Evolutionary conservation across 352 stramenopile genomes (phyloP), one percentile per base, ranked within the genome.

Genomic region (Phytophthora chlamydospora): DNA sequence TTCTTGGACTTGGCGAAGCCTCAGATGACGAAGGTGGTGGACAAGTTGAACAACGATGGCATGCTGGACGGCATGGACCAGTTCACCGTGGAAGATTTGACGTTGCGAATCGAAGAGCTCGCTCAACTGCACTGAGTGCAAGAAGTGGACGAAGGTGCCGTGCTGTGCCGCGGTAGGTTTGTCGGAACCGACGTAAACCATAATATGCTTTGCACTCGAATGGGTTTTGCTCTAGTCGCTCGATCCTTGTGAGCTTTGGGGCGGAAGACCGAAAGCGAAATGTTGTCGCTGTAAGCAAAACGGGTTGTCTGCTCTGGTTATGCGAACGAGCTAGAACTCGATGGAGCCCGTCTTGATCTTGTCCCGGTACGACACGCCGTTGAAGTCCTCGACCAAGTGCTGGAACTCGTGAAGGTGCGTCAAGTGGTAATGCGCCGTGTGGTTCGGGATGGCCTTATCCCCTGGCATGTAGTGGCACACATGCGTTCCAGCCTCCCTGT

Each of bases 1-100:
- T 97, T 98, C 41, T 75, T 99, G 34, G 97, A 99, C 71, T 76
- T 99, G 49, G 75, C 89, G 12, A 94, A 93, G 54, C 68, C 73
- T 12, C 89, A 96, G 24, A 97, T 98, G 86, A 61, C 85, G 36
- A 88, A 90, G 67, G 85, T 98, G 19, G 90, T 98, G 10, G 75
- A 97, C 17, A 75, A 91, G 33, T 87, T 99, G 59, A 99, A 99
- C 67, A 85, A 77, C 53, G 86, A 97, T 33, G 83, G 84, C 3
- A 78, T 89, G 56, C 57, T 94, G 36, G 85, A 94, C 32, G 81
- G 76, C 43, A 75, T 59, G 9, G 72, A 83, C 9, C 73, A 75
- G 10, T 75, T 86, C 32, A 91, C 83, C 0, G 62, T 92, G 36
- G 87, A 96, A 41, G 76, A 75, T 29, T 64, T 96, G 34, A 76